Conservation (phyloP, 306 rosid species). For the Calophaca sinica region DNA sequence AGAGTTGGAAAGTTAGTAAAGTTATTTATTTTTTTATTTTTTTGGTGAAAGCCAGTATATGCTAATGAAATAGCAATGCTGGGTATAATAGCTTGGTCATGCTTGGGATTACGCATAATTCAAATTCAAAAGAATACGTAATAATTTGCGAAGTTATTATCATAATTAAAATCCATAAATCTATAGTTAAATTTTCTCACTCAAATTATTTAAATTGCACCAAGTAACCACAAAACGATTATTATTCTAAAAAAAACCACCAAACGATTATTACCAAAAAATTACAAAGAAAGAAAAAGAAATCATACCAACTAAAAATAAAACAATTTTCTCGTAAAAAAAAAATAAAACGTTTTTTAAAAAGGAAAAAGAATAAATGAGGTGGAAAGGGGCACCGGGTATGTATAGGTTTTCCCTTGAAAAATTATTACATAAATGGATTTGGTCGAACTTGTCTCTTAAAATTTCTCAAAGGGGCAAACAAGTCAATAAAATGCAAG, state of each 20-base stretch:
- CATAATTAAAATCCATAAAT: not conserved
- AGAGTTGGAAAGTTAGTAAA: too few relatives aligned
- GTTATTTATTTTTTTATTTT: too few relatives aligned
- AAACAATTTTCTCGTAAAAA: not conserved
- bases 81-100: too few relatives aligned
- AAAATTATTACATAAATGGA: not conserved
- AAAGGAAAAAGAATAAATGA: not conserved
- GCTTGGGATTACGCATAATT: not conserved
- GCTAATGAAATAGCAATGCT: too few relatives aligned
- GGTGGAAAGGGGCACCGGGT: not conserved
- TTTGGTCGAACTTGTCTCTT: constrained; percentile 18
- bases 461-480: constrained; percentile 19
- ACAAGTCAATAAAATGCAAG: not conserved
- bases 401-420: not conserved
- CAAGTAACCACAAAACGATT: not conserved
- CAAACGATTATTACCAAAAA: not conserved
- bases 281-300: not conserved
- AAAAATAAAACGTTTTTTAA: constrained; percentile 1
- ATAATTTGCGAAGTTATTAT: not conserved
- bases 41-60: too few relatives aligned
- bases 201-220: not conserved
- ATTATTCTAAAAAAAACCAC: not conserved
- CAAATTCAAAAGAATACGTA: constrained; percentile 15
- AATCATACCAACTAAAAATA: constrained; percentile 3
- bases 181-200: not conserved